Conservation (phyloP, 2,329 filamentous ascomycete species). For the Sarocladiaceae sp. region DNA sequence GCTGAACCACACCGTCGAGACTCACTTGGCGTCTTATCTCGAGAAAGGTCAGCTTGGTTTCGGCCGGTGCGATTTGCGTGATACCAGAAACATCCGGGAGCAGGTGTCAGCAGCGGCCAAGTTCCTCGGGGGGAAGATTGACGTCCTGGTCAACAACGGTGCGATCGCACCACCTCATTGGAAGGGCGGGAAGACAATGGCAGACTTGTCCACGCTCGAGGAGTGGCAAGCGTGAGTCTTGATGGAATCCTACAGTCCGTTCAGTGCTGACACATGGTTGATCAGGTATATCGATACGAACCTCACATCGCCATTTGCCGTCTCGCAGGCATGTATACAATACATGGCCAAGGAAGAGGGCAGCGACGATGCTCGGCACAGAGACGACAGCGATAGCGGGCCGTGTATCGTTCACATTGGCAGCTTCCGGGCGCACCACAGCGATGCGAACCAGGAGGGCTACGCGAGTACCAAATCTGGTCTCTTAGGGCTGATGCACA, state of each 20-base stretch:
- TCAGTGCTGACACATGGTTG: background rate
- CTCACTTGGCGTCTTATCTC: conserved; percentile 21
- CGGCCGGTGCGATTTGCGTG: conserved; percentile 34
- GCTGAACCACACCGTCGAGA: conserved; percentile 27
- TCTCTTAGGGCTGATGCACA: conserved; percentile 27
- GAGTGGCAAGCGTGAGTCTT: conserved; percentile 33
- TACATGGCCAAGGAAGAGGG: conserved; percentile 31
- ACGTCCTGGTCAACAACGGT: conserved; percentile 33
- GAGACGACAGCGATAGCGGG: conserved; percentile 21
- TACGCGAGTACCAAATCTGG: conserved; percentile 36
- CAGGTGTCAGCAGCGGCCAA: conserved; percentile 27
- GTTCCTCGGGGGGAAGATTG: conserved; percentile 29
- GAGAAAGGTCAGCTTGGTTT: conserved; percentile 23
- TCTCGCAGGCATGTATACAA: conserved; percentile 38
- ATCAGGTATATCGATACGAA: conserved; percentile 35
- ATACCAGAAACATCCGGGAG: conserved; percentile 27
- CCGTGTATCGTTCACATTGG: conserved; percentile 40
- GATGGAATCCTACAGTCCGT: background rate
- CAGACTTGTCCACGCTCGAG: conserved; percentile 31
- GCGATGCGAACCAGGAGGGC: conserved; percentile 40
- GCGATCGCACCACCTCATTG: conserved; percentile 30
- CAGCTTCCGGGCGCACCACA: conserved; percentile 38
- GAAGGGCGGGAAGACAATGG: conserved; percentile 39
- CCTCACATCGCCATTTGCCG: conserved; percentile 37
- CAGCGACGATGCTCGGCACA: background rate